phyloP scores from a whole-genome alignment of 2,329 filamentous ascomycete species.

The Exophiala aquamarina region DNA sequence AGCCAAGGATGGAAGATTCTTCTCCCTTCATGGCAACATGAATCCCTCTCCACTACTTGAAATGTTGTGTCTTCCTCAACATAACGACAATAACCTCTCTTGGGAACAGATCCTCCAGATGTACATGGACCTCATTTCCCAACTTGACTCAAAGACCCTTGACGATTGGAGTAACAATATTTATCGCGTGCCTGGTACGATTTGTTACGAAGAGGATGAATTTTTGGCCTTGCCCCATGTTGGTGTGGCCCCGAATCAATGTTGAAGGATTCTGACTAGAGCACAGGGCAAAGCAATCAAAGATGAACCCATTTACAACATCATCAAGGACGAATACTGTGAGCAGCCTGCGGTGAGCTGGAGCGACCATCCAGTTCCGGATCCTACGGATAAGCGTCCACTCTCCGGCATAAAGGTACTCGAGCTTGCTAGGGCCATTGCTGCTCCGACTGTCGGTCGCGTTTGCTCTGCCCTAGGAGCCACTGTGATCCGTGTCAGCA shows the following conservation, averaged over 20 bases:
- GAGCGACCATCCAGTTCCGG: no score
- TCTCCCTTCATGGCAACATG: slow-evolving; percentile 42
- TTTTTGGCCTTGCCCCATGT: slow-evolving; percentile 7
- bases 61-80: slow-evolving; percentile 12
- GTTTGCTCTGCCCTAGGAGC: slow-evolving; percentile 45
- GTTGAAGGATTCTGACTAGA: no score
- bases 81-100: slow-evolving; percentile 9
- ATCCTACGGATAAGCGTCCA: slow-evolving; percentile 36
- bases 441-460: slow-evolving; percentile 42
- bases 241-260: no score
- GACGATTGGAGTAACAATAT: slow-evolving; percentile 17
- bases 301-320: no score
- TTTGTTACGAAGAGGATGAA: slow-evolving; percentile 13
- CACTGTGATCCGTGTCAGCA: slow-evolving; percentile 47
- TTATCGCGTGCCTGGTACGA: slow-evolving; percentile 13
- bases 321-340: no score
- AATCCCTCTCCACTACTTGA: slow-evolving; percentile 9
- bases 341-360: no score
- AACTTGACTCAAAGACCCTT: slow-evolving; percentile 6
- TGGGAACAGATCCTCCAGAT: slow-evolving; percentile 11
- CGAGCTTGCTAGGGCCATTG: slow-evolving; percentile 47
- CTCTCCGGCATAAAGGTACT: slow-evolving; percentile 51
- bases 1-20: slow-evolving; percentile 45
- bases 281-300: no score
- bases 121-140: slow-evolving; percentile 6